phyloP scores from a whole-genome alignment of 495 filamentous ascomycete genomes.

The Parathielavia appendiculata region DNA sequence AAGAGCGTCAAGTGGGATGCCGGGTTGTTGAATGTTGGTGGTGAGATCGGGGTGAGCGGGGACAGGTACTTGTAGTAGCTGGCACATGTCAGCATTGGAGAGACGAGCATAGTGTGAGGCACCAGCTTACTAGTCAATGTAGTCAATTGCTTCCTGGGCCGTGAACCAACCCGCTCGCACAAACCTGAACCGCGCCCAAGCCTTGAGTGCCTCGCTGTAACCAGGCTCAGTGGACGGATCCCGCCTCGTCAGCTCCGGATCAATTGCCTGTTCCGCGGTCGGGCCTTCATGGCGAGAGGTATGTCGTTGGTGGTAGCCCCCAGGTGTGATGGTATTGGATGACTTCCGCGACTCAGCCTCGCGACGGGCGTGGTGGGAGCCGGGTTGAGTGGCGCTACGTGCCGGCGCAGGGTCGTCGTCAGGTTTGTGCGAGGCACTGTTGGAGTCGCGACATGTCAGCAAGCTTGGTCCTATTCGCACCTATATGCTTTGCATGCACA shows the following conservation, averaged over 20 bases:
- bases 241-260: constrained; percentile 34
- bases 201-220: constrained; percentile 66
- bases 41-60: constrained; percentile 85
- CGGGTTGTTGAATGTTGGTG: constrained; percentile 73
- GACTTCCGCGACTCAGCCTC: constrained; percentile 22
- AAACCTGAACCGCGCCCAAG: constrained; percentile 87
- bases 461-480: background rate
- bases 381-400: constrained; percentile 15
- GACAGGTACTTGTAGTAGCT: constrained; percentile 88
- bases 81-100: constrained; percentile 11
- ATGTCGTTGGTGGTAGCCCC: constrained; percentile 21
- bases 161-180: constrained; percentile 96
- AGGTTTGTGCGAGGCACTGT: constrained; percentile 26
- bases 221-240: constrained; percentile 41
- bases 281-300: constrained; percentile 21
- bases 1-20: constrained; percentile 70
- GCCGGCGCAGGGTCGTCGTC: constrained; percentile 18
- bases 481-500: background rate
- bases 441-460: constrained; percentile 17
- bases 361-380: constrained; percentile 19
- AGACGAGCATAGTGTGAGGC: background rate
- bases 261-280: constrained; percentile 29
- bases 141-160: constrained; percentile 82
- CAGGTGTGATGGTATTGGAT: constrained; percentile 17
- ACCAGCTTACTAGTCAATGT: constrained; percentile 74